phyloP scores from a whole-genome alignment of 495 filamentous ascomycete genomes.

The Hyaloscypha bicolor region DNA sequence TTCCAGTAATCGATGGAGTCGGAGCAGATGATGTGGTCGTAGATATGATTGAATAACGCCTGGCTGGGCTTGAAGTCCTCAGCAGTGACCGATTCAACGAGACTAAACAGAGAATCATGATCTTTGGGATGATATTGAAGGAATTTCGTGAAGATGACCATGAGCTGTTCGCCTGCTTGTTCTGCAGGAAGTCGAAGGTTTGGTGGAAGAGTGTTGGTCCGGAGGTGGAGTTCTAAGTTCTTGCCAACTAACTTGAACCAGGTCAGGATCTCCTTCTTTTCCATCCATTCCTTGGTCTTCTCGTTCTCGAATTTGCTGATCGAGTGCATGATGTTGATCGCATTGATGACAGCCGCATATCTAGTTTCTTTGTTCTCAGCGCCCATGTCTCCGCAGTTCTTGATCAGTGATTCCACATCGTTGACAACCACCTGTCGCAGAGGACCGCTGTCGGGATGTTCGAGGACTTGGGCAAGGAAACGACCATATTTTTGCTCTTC shows the following conservation, averaged over 20 bases:
- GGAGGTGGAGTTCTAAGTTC: constrained; percentile 71
- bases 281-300: constrained; percentile 70
- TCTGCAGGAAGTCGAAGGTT: constrained; percentile 81
- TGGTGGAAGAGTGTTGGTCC: constrained; percentile 65
- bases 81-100: constrained; percentile 82
- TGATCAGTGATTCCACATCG: constrained; percentile 70
- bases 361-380: constrained; percentile 62
- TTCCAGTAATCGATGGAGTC: constrained; percentile 90
- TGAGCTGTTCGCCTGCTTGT: constrained; percentile 86
- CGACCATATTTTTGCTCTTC: constrained; percentile 85
- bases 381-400: constrained; percentile 61
- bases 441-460: constrained; percentile 70
- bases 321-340: constrained; percentile 80
- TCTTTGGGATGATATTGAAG: constrained; percentile 74
- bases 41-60: constrained; percentile 79
- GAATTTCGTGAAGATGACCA: constrained; percentile 81
- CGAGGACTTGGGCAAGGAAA: constrained; percentile 92
- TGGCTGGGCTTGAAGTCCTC: constrained; percentile 80
- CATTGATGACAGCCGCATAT: constrained; percentile 79
- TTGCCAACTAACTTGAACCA: constrained; percentile 75
- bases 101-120: constrained; percentile 79
- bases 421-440: constrained; percentile 73
- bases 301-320: constrained; percentile 60
- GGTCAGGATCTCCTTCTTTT: constrained; percentile 69
- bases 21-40: constrained; percentile 77